Evolutionary conservation across 2,329 filamentous ascomycete species (phyloP), one percentile per base, ranked within the genome.

Genomic region (Fusarium pseudocircinatum): DNA sequence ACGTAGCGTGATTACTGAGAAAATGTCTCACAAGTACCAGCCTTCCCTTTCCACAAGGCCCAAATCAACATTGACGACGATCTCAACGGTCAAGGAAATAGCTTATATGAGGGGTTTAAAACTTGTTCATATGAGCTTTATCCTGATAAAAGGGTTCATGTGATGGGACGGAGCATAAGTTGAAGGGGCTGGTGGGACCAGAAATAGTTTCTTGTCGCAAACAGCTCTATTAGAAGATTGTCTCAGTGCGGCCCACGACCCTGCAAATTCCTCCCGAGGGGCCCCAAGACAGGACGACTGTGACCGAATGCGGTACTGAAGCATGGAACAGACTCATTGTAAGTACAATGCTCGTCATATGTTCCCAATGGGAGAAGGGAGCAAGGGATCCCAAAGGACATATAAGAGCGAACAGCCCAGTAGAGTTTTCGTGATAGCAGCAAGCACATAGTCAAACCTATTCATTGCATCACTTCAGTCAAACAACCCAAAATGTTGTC

Each of bases 211-310:
- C 16, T 69, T 49, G 52, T 74, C 47, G 65, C 63, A 57, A 70
- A 40, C 71, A 57, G 63, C 64, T 62, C 40, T 53, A 60, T 50
- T 40, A 50, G 52, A 49, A 40, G 13, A 43, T 26, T 77, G 72
- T 78, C 65, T 78, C 72, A 73, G 39, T 18, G 52, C 66, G 62
- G 62, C 56, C 60, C 44, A 66, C 58, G 52, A 63, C 63, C 70
- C 67, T 63, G 67, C 52, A 40, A 68, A 72, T 67, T 54, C 64
- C 58, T 65, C 18, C 28, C 30, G 57, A 59, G 60, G 63, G 47
- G 53, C 53, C 66, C 64, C 57, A 44, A 58, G 70, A 24, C 24
- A 52, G n/a, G 20, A 42, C 24, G 37, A 24, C 26, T 47, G 20
- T 60, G 67, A 30, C 67, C 59, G 60, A 57, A 67, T 60, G 64